Base-by-base conservation (phyloP, 2,329 filamentous ascomycete species). In the Colletotrichum musae region DNA sequence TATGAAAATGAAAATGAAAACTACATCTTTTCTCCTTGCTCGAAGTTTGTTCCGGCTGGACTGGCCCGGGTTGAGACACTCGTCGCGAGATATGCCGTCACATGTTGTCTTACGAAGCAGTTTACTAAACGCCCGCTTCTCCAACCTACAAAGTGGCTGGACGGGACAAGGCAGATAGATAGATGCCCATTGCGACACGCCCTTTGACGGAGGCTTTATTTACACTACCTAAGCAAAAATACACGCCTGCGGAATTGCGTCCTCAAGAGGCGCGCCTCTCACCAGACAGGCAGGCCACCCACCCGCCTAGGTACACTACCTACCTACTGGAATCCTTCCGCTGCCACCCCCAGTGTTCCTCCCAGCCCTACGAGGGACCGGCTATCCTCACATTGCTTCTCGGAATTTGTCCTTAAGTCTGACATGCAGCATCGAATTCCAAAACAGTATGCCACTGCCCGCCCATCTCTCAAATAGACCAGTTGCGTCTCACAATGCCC, bases 291-390 rank as follows among this genome's bases (percentile, higher is more conserved):
- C 56, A 43, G 21, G 21, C 21, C 21, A 24, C 21, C 21, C 21
- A 24, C 21, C 21, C 21, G 3, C 3, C 21, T 24, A 24, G 18
- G 18, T 18, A 18, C 18, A 18, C 18, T 24, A 60, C 67, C 59
- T 47, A 57, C 32, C 32, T 36, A 36, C 32, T 36, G 32, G 56
- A 61, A 70, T 70, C 68, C 68, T 70, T 68, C 64, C 68, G 68
- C 68, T 68, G 58, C 68, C 68, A 63, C 52, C 64, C 62, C 58
- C 45, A 45, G 41, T 53, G 13, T 63, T 70, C 62, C 66, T 63
- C 43, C 67, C 67, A 70, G 67, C 67, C 67, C 67, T 70, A 70
- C 63, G 57, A 68, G 57, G 63, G 43, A 58, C 64, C 52, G 45
- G 52, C 64, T 64, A 26, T 15, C 18, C 64, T 57, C 26, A 18